Percentiles rank a stretch among this genome's conserved stretches.
Evolutionary conservation across 2,329 filamentous ascomycete species (phyloP).

Genomic region (Spiromastix sp.): DNA sequence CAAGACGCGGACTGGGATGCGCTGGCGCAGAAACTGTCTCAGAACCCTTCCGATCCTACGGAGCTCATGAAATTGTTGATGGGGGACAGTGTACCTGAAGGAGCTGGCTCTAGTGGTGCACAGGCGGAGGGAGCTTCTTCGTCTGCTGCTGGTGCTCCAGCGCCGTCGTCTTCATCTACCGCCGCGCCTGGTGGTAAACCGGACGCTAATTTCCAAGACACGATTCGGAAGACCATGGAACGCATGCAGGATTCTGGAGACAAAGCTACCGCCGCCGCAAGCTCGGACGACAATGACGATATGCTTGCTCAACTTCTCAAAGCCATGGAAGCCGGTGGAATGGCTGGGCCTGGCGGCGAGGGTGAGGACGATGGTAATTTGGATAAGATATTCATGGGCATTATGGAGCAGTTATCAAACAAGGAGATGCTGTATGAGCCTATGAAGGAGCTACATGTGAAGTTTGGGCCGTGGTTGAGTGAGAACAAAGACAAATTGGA

Average conservation of each 20-base stretch:
- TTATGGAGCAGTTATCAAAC: constrained; percentile 98
- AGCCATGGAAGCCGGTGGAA: constrained; percentile 59
- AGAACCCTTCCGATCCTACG: constrained; percentile 17
- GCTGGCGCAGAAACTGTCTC: constrained; percentile 22
- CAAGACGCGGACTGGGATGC: constrained; percentile 25
- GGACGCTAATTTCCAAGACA: constrained; percentile 76
- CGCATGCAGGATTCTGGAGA: constrained; percentile 86
- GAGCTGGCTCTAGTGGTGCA: not conserved
- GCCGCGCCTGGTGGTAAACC: constrained; percentile 12
- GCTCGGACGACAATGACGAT: constrained; percentile 59
- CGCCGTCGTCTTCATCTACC: constrained; percentile 16
- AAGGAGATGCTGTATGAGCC: constrained; percentile 98
- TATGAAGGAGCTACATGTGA: constrained; percentile 92
- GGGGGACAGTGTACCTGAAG: constrained; percentile 15
- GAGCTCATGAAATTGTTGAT: constrained; percentile 22
- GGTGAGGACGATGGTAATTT: constrained; percentile 50
- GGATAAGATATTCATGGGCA: constrained; percentile 86
- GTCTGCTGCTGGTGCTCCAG: constrained; percentile 10
- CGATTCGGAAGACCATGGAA: constrained; percentile 88
- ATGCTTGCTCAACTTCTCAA: constrained; percentile 88
- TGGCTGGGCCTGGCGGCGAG: constrained; percentile 17
- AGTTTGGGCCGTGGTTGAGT: constrained; percentile 82
- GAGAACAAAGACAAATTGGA: constrained; percentile 57
- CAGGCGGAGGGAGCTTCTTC: constrained; percentile 4
- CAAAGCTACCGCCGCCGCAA: constrained; percentile 67